These are phyloP conservation scores for Myriosclerotinia scirpicola DNA, from an alignment of 2,329 filamentous ascomycete species.

Conservation along the genomic window DNA sequence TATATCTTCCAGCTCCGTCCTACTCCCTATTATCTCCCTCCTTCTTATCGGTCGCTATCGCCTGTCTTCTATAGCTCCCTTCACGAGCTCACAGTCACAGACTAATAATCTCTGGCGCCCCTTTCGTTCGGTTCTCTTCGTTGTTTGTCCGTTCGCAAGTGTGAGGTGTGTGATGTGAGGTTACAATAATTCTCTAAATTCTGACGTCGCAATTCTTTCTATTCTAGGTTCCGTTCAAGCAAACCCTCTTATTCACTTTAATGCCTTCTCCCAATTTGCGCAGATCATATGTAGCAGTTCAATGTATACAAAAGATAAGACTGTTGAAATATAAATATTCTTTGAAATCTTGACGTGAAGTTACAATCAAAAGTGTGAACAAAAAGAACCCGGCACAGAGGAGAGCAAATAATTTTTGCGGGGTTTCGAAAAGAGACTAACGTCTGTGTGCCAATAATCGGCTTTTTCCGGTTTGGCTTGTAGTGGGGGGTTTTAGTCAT, in stretches of 20 bases:
- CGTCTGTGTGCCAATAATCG: conserved; percentile 4
- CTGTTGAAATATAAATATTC: background rate
- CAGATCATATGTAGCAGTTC: background rate
- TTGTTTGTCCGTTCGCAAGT: background rate
- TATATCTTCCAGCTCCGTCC: background rate
- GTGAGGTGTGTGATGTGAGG: background rate
- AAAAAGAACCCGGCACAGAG: background rate
- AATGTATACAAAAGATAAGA: background rate
- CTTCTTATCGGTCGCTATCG: background rate
- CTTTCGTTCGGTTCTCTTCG: background rate
- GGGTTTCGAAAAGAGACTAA: conserved; percentile 10
- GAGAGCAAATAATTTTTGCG: conserved; percentile 20
- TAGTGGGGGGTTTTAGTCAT: background rate
- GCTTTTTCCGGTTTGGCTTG: background rate
- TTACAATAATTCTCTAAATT: too few species aligned
- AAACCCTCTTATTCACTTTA: background rate
- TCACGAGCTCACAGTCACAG: background rate
- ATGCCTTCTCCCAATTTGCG: background rate
- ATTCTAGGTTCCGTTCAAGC: background rate
- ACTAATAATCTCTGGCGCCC: background rate
- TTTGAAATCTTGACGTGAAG: background rate
- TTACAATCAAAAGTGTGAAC: background rate
- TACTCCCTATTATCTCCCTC: too few species aligned
- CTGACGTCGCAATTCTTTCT: background rate
- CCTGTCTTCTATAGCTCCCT: background rate